These are phyloP conservation scores for Blastocystis sp. DNA, from an alignment of 352 stramenopile species.

Conservation along the genomic window DNA sequence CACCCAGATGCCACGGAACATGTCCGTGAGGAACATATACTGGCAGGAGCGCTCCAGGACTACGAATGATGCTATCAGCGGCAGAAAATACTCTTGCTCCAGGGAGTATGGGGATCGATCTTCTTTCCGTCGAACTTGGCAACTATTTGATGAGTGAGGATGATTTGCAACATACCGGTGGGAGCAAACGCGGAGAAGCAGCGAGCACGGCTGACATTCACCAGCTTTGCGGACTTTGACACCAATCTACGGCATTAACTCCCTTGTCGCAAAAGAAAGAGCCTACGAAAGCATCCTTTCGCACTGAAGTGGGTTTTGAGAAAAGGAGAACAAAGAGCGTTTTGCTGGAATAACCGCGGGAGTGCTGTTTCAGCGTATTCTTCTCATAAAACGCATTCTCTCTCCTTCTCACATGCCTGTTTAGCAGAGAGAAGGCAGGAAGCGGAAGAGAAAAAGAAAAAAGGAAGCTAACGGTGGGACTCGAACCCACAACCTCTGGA, in stretches of 20 bases:
- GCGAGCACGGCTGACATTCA: slow-evolving; percentile 57
- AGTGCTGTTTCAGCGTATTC: not conserved
- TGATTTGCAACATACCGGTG: not conserved
- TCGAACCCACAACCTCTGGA: not conserved
- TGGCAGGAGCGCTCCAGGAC: slow-evolving; percentile 60
- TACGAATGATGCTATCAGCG: not conserved
- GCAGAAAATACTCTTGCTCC: slow-evolving; percentile 68
- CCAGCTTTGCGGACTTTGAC: slow-evolving; percentile 64
- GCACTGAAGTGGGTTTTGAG: not conserved
- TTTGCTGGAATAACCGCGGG: not conserved
- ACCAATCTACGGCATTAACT: slow-evolving; percentile 24
- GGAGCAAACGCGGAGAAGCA: slow-evolving; percentile 66
- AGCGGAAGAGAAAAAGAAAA: not conserved
- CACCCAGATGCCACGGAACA: slow-evolving; percentile 80
- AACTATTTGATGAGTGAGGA: not conserved
- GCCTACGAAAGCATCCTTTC: slow-evolving; percentile 45
- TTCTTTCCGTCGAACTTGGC: slow-evolving; percentile 63
- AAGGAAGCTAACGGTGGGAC: not conserved
- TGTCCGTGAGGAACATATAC: slow-evolving; percentile 83
- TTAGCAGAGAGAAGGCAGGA: too few relatives aligned
- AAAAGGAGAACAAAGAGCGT: not conserved
- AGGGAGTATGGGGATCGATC: slow-evolving; percentile 70
- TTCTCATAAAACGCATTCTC: too few relatives aligned
- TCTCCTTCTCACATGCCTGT: too few relatives aligned
- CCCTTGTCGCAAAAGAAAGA: not conserved